Evolutionary conservation across 2,329 filamentous ascomycete species (phyloP), one percentile per base, ranked within the genome.

Genomic region (Alternaria solani): DNA sequence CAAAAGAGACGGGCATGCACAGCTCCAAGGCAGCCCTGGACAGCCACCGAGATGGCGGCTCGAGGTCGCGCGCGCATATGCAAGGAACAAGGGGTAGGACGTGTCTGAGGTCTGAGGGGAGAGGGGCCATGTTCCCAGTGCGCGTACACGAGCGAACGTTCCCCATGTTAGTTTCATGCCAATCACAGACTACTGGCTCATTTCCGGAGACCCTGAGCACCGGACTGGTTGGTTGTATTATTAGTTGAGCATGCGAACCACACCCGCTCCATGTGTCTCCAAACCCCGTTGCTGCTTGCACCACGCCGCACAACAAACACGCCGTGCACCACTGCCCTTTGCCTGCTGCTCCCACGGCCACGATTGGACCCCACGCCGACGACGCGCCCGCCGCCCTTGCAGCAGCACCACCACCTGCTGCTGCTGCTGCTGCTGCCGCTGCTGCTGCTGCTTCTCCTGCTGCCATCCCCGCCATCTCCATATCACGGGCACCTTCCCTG

Each of bases 161-260:
- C 46, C 32, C 46, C 46, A 49, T 49, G 46, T 26, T 25, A 38
- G 46, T 49, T 49, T 49, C 46, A 49, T 25, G 23, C 46, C 46
- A 49, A 49, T 49, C 32, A 38, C 46, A 36, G 20, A 14, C 39
- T 42, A 42, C 39, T 42, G 39, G 32, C 55, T 67, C 65, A 67
- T 69, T 66, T 67, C 60, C 55, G 65, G 57, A 55, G 51, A 53
- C 38, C 55, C 55, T 43, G 52, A 51, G 58, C 54, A 57, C n/a
- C 3, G 20, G 25, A 38, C 46, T 25, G 4, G 20, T 23, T 4
- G n/a, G n/a, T n/a, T 4, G 20, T 4, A 34, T 32, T 36, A n/a
- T 18, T 49, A 16, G 20, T 16, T 11, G 39, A 51, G 16, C 39
- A 39, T 61, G 51, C 43, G 43, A 59, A 71, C 63, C 61, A 64